These are phyloP conservation scores for Aspergillus alliaceus DNA, from an alignment of 2,329 filamentous ascomycete species.

Conservation along the genomic window DNA sequence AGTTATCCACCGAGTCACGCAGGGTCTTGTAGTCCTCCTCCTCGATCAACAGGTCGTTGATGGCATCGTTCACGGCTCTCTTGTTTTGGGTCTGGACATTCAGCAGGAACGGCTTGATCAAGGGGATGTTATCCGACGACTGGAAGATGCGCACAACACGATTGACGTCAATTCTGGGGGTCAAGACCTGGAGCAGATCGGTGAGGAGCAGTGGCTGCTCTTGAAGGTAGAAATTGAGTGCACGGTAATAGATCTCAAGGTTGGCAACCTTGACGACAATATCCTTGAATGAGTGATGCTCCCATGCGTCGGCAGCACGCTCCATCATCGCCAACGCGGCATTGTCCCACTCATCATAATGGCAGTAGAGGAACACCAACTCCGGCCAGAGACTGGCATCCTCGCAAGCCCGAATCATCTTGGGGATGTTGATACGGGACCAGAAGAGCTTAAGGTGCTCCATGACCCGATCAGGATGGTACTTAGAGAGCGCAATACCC, in stretches of 20 bases:
- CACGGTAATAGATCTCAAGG: slow-evolving; percentile 97
- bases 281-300: slow-evolving; percentile 99
- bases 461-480: slow-evolving; percentile 94
- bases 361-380: slow-evolving; percentile 94
- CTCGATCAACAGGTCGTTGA: slow-evolving; percentile 96
- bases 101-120: slow-evolving; percentile 98
- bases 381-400: slow-evolving; percentile 97
- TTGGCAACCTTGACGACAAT: slow-evolving; percentile 97
- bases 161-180: slow-evolving; percentile 94
- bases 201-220: slow-evolving; percentile 94
- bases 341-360: slow-evolving; percentile 98
- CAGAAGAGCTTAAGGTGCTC: slow-evolving; percentile 99
- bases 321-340: slow-evolving; percentile 97
- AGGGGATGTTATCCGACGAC: slow-evolving; percentile 94
- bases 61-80: slow-evolving; percentile 94
- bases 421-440: slow-evolving; percentile 95
- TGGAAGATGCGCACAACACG: slow-evolving; percentile 99
- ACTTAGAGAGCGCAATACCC: slow-evolving; percentile 88
- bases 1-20: slow-evolving; percentile 95
- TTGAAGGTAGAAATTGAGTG: slow-evolving; percentile 94
- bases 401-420: slow-evolving; percentile 91
- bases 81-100: slow-evolving; percentile 98
- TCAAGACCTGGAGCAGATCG: slow-evolving; percentile 89
- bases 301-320: slow-evolving; percentile 95
- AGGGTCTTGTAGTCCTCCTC: slow-evolving; percentile 99